Evolutionary conservation across 805 yeast species (phyloP), one percentile per base, ranked within the genome.

Genomic region (Candida orba): DNA sequence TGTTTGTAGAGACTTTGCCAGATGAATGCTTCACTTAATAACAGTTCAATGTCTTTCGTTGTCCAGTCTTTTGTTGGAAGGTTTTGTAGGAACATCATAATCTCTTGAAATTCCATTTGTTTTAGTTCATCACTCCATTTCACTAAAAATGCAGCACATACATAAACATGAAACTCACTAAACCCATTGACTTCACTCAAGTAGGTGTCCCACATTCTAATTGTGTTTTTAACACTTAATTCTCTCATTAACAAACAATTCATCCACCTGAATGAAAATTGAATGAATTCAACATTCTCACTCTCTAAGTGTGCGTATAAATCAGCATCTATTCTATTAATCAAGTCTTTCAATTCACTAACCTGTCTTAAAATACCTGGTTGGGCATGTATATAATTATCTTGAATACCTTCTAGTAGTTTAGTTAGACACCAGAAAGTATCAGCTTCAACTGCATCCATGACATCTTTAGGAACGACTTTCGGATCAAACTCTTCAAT

Each of bases 201-300:
- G 61, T 93, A 93, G 0, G 99, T 90, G 59, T 93, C 99, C 98
- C 99, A 93, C 95, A 93, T 91, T 44, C 99, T 72, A 20, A 90
- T 80, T 6, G 90, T 84, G 47, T 87, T 76, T 27, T 69, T 68
- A 56, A 93, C 79, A 35, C 82, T 78, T 37, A 93, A 72, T 56
- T 93, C 99, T 52, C 99, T 77, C 99, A 93, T 93, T 40, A 93
- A 68, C 56, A 93, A 68, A 67, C 99, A 93, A 65, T 93, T 93
- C 98, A 93, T 93, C 99, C 99, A 93, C 52, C 99, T 73, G 67
- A 93, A 93, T 18, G 96, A 79, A 63, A 93, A 93, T 64, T 93
- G 99, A 50, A 93, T 79, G 57, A 93, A 93, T 63, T 93, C 96
- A n/a, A 93, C 78, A 39, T 85, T 85, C 59, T 93, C 96, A 1